phyloP scores from a whole-genome alignment of 805 yeast genomes.

The Yamadazyma ubonensis region DNA sequence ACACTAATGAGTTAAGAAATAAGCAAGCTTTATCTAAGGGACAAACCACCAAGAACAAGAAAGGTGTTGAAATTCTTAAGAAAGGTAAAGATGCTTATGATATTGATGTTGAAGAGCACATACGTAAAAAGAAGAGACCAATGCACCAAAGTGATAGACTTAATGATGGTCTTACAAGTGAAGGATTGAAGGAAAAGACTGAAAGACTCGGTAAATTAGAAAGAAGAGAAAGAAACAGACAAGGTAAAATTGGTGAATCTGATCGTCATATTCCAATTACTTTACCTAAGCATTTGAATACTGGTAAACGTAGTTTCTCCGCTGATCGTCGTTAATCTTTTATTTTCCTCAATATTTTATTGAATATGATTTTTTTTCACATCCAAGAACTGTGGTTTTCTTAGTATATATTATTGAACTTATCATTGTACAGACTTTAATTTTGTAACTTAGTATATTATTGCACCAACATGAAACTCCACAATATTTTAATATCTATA shows the following conservation, averaged over 20 bases:
- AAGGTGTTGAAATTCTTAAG: constrained; percentile 80
- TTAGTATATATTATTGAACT: not conserved
- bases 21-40: constrained; percentile 26
- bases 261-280: constrained; percentile 87
- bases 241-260: constrained; percentile 92
- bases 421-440: not conserved
- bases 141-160: constrained; percentile 71
- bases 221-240: constrained; percentile 90
- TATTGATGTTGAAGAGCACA: constrained; percentile 33
- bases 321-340: constrained; percentile 17
- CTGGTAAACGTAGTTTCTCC: constrained; percentile 89
- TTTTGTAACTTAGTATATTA: not conserved
- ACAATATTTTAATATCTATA: not conserved
- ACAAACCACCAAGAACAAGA: constrained; percentile 17
- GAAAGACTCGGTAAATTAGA: constrained; percentile 84
- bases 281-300: constrained; percentile 89
- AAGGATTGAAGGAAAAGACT: constrained; percentile 76
- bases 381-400: not conserved
- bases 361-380: not conserved
- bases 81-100: constrained; percentile 41
- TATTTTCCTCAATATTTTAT: not conserved
- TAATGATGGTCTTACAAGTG: constrained; percentile 83
- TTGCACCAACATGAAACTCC: not conserved
- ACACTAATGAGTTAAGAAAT: constrained; percentile 56
- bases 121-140: constrained; percentile 49